Base-by-base conservation (phyloP, 495 filamentous ascomycete genomes). In the Hypomontagnella monticulosa region DNA sequence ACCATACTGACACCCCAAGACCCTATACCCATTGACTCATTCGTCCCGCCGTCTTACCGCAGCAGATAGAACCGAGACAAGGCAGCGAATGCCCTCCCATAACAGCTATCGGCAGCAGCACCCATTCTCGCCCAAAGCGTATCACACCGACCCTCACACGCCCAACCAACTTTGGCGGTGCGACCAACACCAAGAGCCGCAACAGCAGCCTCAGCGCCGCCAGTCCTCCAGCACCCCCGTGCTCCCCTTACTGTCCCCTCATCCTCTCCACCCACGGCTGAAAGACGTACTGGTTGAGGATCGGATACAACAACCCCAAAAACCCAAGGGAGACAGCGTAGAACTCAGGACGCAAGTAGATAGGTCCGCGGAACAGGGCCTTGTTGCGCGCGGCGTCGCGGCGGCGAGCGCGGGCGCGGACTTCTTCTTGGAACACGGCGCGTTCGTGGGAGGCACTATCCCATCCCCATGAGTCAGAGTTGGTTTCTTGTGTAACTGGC, bases 391-490 rank as follows among this genome's bases (percentile, higher is more conserved):
- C 65, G 4, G 59, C 65, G 48, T 68, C 65, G 23, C 65, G 65
- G 30, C 65, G 65, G 14, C 65, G 58, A 7, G 59, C 59, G 1
- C 65, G 58, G 14, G 65, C 42, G 0, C 54, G 59, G 11, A 48
- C 59, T 55, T 68, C 65, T 9, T 68, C 65, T 55, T 68, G 65
- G 65, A 68, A 68, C 11, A 68, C 54, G 40, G 59, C 53, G 8
- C 65, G 58, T 50, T 68, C 65, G 65, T 68, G 65, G 16, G 65
- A 68, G 40, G 65, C 53, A 58, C 65, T 65, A 34, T 55, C 38
- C 48, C 6, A 34, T 15, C 2, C 0, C n/a, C 1, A n/a, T 40
- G 4, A 14, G 37, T 36, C n/a, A 16, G 16, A 27, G 23, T 3
- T 6, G 6, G 23, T 6, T 27, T 27, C 23, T 27, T 6, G 3